phyloP scores from a whole-genome alignment of 108 stramenopile species.

The Pseudonitzschia multistriata region DNA sequence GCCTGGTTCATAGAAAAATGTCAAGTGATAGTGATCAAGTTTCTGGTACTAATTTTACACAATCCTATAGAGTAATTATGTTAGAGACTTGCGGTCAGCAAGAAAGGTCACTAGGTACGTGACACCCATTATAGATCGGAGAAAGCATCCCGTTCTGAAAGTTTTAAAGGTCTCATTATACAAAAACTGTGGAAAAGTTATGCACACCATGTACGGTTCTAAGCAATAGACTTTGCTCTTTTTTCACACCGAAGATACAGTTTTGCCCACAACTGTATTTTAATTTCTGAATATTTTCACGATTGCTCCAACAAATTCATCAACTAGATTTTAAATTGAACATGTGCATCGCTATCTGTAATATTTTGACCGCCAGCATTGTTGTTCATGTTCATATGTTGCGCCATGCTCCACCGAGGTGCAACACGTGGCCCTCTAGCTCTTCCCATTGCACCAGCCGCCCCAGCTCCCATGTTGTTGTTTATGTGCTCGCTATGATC shows the following conservation, averaged over 20 bases:
- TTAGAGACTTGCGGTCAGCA: too few relatives aligned
- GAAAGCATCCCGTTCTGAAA: too few relatives aligned
- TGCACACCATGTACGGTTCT: too few relatives aligned
- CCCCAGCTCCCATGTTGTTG: constrained; percentile 38
- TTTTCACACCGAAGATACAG: constrained; percentile 6
- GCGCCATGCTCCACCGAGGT: constrained; percentile 1
- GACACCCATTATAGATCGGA: too few relatives aligned
- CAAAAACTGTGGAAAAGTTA: too few relatives aligned
- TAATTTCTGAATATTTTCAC: background rate
- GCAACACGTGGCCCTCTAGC: constrained; percentile 8
- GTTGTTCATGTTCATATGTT: background rate
- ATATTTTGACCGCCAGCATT: constrained; percentile 5
- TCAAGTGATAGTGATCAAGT: too few relatives aligned
- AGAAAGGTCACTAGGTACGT: too few relatives aligned
- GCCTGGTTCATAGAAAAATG: too few relatives aligned
- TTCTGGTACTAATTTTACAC: too few relatives aligned
- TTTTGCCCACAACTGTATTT: constrained; percentile 2
- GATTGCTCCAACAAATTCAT: background rate
- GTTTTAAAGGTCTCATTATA: too few relatives aligned
- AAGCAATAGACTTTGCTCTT: background rate
- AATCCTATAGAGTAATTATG: too few relatives aligned
- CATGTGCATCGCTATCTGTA: constrained; percentile 2
- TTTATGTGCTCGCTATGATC: constrained; percentile 87
- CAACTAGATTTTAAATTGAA: constrained; percentile 10
- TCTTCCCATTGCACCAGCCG: constrained; percentile 18